A percentile compares a stretch with the other conserved stretches of the same genome.
phyloP scores from a whole-genome alignment of 202 grass and related monocot genomes.

The Elaeis oleifera region DNA sequence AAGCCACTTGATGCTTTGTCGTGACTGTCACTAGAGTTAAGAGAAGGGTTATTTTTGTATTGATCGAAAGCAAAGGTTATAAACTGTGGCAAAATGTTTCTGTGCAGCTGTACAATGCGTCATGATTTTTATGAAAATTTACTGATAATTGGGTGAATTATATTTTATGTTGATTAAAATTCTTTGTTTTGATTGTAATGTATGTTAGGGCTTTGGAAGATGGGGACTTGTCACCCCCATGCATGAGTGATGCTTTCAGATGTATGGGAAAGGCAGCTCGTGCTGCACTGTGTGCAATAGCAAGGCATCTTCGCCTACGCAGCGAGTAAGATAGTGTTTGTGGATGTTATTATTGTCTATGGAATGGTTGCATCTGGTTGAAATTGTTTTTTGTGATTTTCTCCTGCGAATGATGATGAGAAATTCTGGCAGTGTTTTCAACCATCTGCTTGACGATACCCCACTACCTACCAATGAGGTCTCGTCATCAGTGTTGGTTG shows the following conservation, averaged over 20 bases:
- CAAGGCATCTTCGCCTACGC: conserved; percentile 54
- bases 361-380: no score
- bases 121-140: no score
- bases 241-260: conserved; percentile 68
- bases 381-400: not conserved
- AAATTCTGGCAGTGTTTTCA: conserved; percentile 50
- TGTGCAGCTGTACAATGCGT: no score
- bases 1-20: no score
- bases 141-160: no score
- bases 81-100: no score
- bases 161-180: no score
- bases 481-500: conserved; percentile 55
- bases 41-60: no score
- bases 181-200: conserved; percentile 12
- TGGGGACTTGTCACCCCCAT: conserved; percentile 60
- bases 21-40: no score
- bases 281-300: conserved; percentile 55
- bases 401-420: not conserved
- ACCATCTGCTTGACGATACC: conserved; percentile 68
- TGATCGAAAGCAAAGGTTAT: no score
- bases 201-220: conserved; percentile 39
- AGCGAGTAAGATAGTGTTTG: conserved; percentile 41
- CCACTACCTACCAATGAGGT: conserved; percentile 49
- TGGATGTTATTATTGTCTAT: not conserved
- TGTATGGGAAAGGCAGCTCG: conserved; percentile 62